Percentiles rank a stretch among this genome's conserved stretches.
Evolutionary conservation across 495 filamentous ascomycete genomes (phyloP).

Genomic region (Niebla homalea): DNA sequence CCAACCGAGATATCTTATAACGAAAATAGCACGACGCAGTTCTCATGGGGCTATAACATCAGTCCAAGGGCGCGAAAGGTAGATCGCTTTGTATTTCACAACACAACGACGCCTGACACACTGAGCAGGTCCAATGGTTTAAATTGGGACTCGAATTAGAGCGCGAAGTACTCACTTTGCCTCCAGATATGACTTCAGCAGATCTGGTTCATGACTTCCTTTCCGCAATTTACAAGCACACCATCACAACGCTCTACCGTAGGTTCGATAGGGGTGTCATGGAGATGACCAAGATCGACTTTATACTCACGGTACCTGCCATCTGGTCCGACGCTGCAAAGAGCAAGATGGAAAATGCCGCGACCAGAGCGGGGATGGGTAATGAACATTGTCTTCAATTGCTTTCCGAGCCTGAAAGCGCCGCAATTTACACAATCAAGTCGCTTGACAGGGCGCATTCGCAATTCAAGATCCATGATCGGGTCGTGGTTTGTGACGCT

Average conservation of each 20-base stretch:
- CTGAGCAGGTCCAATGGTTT: slow-evolving; percentile 8
- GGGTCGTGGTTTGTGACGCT: slow-evolving; percentile 41
- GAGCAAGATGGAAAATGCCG: slow-evolving; percentile 31
- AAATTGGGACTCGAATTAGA: slow-evolving; percentile 28
- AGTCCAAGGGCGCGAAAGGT: too few relatives aligned
- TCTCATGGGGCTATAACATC: too few relatives aligned
- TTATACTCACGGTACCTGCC: slow-evolving; percentile 38
- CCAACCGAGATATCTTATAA: slow-evolving; percentile 33
- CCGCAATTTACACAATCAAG: slow-evolving; percentile 38
- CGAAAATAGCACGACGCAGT: background rate
- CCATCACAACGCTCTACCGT: slow-evolving; percentile 23
- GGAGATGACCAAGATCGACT: slow-evolving; percentile 21
- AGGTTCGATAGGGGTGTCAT: slow-evolving; percentile 24
- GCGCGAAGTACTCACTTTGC: slow-evolving; percentile 11
- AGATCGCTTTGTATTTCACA: too few relatives aligned
- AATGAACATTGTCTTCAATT: slow-evolving; percentile 26
- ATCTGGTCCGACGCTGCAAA: slow-evolving; percentile 41
- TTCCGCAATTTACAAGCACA: slow-evolving; percentile 27
- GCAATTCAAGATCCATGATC: slow-evolving; percentile 21
- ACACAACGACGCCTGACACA: background rate
- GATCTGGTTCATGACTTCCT: slow-evolving; percentile 30
- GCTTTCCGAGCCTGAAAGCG: slow-evolving; percentile 49
- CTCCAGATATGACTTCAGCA: slow-evolving; percentile 21
- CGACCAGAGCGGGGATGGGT: slow-evolving; percentile 36
- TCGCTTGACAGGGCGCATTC: slow-evolving; percentile 18